phyloP scores from a whole-genome alignment of 2,329 filamentous ascomycete species.

The Neofusicoccum kwambonambiense region DNA sequence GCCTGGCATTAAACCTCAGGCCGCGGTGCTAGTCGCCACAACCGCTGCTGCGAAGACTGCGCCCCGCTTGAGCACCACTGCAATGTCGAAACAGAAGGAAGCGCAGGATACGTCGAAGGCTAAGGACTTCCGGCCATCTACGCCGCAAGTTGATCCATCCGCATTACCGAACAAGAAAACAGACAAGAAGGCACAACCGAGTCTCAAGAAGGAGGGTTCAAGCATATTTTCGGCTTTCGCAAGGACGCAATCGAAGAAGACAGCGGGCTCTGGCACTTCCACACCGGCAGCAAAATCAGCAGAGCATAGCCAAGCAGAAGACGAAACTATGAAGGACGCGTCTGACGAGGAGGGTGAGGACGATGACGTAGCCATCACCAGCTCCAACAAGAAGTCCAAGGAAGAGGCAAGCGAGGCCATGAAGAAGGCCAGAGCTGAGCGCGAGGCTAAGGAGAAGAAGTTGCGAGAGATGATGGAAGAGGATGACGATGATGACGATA shows the following conservation, averaged over 20 bases:
- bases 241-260: constrained; percentile 61
- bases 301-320: constrained; percentile 40
- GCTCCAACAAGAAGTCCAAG: constrained; percentile 24
- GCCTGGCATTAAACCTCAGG: constrained; percentile 30
- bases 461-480: constrained; percentile 77
- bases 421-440: constrained; percentile 56
- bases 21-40: constrained; percentile 26
- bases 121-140: constrained; percentile 32
- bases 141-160: constrained; percentile 28
- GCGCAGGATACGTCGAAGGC: constrained; percentile 22
- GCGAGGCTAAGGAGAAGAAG: constrained; percentile 43
- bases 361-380: constrained; percentile 34
- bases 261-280: constrained; percentile 37
- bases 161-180: constrained; percentile 32
- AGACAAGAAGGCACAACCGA: constrained; percentile 37
- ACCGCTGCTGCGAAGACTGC: constrained; percentile 25
- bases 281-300: constrained; percentile 24
- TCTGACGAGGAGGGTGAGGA: constrained; percentile 29
- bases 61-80: constrained; percentile 24
- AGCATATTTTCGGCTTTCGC: constrained; percentile 80
- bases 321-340: constrained; percentile 53
- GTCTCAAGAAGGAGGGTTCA: constrained; percentile 60
- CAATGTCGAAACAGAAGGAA: constrained; percentile 24
- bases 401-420: constrained; percentile 13
- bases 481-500: constrained; percentile 44